phyloP scores from a whole-genome alignment of 2,329 filamentous ascomycete species.

The Cercospora sp. region DNA sequence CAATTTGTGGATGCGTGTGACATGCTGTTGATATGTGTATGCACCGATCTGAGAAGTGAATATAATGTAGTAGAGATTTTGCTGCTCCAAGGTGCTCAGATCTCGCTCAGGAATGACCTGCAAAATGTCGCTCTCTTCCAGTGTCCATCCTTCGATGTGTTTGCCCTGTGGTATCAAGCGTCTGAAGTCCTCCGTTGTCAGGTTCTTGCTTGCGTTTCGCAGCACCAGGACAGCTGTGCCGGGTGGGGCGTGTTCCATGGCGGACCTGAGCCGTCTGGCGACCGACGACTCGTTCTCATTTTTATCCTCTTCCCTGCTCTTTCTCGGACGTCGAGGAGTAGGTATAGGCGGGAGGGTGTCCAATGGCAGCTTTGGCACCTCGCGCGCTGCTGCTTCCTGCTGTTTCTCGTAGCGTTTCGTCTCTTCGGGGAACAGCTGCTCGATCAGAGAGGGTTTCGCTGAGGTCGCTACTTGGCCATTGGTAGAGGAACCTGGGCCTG shows the following conservation, averaged over 20 bases:
- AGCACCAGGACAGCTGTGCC: constrained; percentile 55
- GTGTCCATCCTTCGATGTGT: constrained; percentile 66
- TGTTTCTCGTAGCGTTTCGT: constrained; percentile 34
- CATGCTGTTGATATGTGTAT: constrained; percentile 59
- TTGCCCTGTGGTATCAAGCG: constrained; percentile 62
- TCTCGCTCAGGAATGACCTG: constrained; percentile 65
- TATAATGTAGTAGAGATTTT: constrained; percentile 67
- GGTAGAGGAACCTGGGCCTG: neutral
- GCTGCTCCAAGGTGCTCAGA: constrained; percentile 61
- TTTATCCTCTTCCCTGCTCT: neutral
- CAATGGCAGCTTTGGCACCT: constrained; percentile 40
- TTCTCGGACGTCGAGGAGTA: neutral
- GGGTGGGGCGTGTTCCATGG: constrained; percentile 27
- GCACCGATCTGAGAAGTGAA: constrained; percentile 64
- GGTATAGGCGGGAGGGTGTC: constrained; percentile 13
- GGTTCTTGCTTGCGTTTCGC: constrained; percentile 57
- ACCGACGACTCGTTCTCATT: neutral
- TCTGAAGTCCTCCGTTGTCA: constrained; percentile 69
- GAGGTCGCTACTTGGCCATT: neutral
- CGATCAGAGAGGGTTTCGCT: constrained; percentile 42
- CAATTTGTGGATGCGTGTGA: constrained; percentile 53
- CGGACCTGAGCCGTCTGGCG: constrained; percentile 21
- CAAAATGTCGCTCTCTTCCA: constrained; percentile 54
- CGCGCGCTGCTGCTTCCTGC: constrained; percentile 25
- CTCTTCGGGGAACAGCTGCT: constrained; percentile 59